phyloP scores from a whole-genome alignment of 2,329 filamentous ascomycete species.

The Botrytis pseudocinerea region DNA sequence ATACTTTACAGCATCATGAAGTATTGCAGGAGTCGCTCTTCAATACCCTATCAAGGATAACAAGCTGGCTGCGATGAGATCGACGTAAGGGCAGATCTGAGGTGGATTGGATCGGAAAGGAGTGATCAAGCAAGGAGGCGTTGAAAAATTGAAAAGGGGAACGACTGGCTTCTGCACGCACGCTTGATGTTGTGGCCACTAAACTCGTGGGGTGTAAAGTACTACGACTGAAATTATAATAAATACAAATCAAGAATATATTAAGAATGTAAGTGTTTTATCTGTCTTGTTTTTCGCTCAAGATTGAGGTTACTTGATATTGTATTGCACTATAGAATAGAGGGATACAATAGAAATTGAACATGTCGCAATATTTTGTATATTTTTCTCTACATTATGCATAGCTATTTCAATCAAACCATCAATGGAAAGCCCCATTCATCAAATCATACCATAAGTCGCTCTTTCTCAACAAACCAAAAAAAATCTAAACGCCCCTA shows the following conservation, averaged over 20 bases:
- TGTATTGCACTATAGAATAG: neutral
- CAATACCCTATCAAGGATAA: neutral
- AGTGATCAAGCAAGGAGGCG: neutral
- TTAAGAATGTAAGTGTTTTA: neutral
- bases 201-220: neutral
- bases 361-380: neutral
- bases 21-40: neutral
- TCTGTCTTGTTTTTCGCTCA: neutral
- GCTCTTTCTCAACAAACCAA: neutral
- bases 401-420: slow-evolving; percentile 5
- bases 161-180: neutral
- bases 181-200: neutral
- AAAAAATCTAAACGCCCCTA: slow-evolving; percentile 1
- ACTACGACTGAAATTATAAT: neutral
- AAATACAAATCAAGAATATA: neutral
- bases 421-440: neutral
- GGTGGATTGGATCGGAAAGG: neutral
- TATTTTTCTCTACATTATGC: neutral
- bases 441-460: slow-evolving; percentile 10
- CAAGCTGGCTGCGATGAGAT: neutral
- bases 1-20: neutral
- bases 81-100: neutral
- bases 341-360: neutral
- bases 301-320: neutral
- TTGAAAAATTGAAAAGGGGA: neutral